Base-by-base conservation (phyloP, 1,284 basidiomycete species). In the Apiotrichum sp. region DNA sequence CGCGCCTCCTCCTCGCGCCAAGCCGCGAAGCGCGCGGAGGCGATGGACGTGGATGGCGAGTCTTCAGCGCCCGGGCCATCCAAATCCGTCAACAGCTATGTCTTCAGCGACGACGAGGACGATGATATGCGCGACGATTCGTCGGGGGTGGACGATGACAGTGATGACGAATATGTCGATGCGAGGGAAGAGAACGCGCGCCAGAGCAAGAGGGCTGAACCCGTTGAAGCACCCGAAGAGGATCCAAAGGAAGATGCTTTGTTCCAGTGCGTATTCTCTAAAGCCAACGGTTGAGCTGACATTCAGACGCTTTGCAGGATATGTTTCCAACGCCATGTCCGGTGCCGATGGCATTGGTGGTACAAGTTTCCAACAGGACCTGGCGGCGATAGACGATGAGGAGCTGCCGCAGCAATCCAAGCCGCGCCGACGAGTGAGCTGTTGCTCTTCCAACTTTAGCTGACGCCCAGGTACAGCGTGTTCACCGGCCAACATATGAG, bases 401-500 rank as follows among this genome's bases (percentile, higher is more conserved):
- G 69, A 68, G 41, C 48, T 68, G 5, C 62, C 65, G 42, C 56
- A 61, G 40, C 29, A 52, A 10, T 43, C 53, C 2, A 56, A 50
- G 41, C 49, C 41, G 34, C 33, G 53, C n/a, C 39, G 55, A 48
- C 47, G 56, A 32, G 54, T 52, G 31, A 34, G 54, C 16, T 9
- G 6, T 29, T 4, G 22, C 22, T 22, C 22, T 22, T n/a, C 16
- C n/a, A 9, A 22, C 7, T 7, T 6, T 38, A 14, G 3, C 52
- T 53, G 38, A 47, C 46, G 8, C 34, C 29, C 45, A 68, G 66
- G 69, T 78, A 9, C 68, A 79, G 56, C 73, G 78, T 31, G 78
- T 80, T 33, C 85, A 87, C 16, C 77, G 80, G 1, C 80, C 93
- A 14, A 90, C 89, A 0, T 84, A 86, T 50, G 87, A 97, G 75